Evolutionary conservation across 441 rosid genomes (phyloP).

Genomic region (Eutrema salsugineum): DNA sequence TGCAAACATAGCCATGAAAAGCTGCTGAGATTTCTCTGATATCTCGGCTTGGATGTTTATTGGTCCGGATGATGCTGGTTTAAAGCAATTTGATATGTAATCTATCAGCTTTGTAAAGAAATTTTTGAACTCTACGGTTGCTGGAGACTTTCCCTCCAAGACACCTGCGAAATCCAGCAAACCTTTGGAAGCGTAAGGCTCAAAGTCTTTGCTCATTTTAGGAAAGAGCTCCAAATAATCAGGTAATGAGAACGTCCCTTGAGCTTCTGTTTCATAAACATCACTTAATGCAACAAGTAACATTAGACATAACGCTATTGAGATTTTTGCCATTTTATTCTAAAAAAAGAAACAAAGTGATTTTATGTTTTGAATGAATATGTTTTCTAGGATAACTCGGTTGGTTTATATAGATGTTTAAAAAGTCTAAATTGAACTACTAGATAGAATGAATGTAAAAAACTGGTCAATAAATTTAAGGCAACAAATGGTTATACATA

Average conservation of each 20-base stretch:
- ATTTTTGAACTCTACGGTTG: neutral
- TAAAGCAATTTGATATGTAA: neutral
- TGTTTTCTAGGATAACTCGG: neutral
- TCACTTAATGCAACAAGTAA: neutral
- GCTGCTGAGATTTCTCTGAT: neutral
- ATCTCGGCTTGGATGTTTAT: neutral
- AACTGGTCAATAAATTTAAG: neutral
- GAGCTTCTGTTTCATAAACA: neutral
- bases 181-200: neutral
- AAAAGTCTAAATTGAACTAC: neutral
- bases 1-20: neutral
- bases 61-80: neutral
- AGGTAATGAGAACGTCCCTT: neutral
- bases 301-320: neutral
- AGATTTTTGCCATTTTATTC: neutral
- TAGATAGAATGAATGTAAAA: neutral
- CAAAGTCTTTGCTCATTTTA: constrained; percentile 1
- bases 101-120: constrained; percentile 1
- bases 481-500: neutral
- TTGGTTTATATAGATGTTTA: neutral
- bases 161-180: neutral
- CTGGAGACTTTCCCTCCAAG: neutral
- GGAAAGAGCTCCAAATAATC: neutral
- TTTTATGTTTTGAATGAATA: neutral
- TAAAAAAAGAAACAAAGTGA: neutral